These are phyloP conservation scores for Mucor racemosus DNA, from an alignment of 371 early-diverging fungal genomes.

Conservation along the genomic window DNA sequence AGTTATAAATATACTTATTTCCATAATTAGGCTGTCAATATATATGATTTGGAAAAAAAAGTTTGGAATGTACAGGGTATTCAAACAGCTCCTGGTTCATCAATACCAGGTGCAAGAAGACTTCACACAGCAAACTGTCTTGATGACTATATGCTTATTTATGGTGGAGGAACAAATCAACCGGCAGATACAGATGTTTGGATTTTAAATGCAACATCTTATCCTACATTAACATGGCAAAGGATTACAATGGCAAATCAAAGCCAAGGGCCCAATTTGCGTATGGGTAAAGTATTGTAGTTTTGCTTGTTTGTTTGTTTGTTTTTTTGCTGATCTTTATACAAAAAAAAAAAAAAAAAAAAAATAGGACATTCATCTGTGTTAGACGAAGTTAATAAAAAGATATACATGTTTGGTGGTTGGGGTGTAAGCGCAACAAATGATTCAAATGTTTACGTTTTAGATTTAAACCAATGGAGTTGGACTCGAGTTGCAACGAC, in stretches of 20 bases:
- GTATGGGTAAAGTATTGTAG: slow-evolving; percentile 43
- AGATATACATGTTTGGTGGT: slow-evolving; percentile 43
- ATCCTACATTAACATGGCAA: slow-evolving; percentile 44
- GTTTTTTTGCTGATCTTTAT: too few relatives aligned
- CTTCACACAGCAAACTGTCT: slow-evolving; percentile 52
- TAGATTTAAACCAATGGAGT: slow-evolving; percentile 31
- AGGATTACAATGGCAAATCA: slow-evolving; percentile 27
- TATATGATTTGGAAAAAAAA: slow-evolving; percentile 35
- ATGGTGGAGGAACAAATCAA: slow-evolving; percentile 50
- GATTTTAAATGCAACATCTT: slow-evolving; percentile 44
- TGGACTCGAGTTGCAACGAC: slow-evolving; percentile 36
- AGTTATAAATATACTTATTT: slow-evolving; percentile 1
- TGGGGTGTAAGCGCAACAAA: slow-evolving; percentile 38
- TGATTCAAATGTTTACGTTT: slow-evolving; percentile 34
- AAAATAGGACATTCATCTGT: slow-evolving; percentile 49
- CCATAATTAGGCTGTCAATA: slow-evolving; percentile 31
- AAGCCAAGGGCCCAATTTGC: slow-evolving; percentile 33
- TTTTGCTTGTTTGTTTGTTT: not conserved
- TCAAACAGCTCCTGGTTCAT: slow-evolving; percentile 20
- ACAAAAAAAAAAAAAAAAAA: too few relatives aligned
- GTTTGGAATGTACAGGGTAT: slow-evolving; percentile 47
- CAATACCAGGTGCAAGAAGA: slow-evolving; percentile 44
- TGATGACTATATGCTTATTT: slow-evolving; percentile 48
- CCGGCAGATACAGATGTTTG: slow-evolving; percentile 52
- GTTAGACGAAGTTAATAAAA: slow-evolving; percentile 28